These are phyloP conservation scores for Daldinia caldariorum DNA, from an alignment of 495 filamentous ascomycete species.

Conservation along the genomic window DNA sequence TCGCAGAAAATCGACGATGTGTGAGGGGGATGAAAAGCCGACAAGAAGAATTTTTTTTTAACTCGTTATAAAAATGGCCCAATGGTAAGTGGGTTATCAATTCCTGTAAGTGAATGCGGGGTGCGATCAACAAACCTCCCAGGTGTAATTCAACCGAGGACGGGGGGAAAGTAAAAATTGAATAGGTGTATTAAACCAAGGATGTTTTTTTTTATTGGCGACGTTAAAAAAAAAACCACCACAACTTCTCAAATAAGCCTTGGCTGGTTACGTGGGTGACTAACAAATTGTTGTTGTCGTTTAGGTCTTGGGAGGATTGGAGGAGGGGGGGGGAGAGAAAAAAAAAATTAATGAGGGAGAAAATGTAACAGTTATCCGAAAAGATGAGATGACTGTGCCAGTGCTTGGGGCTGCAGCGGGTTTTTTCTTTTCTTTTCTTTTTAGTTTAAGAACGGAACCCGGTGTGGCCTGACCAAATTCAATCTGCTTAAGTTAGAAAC, in stretches of 20 bases:
- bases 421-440: background rate
- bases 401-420: constrained; percentile 37
- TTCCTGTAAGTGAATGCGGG: constrained; percentile 41
- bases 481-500: constrained; percentile 31
- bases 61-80: constrained; percentile 21
- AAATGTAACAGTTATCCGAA: constrained; percentile 43
- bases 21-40: constrained; percentile 20
- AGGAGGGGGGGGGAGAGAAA: constrained; percentile 11
- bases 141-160: constrained; percentile 17
- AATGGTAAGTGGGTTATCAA: constrained; percentile 39
- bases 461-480: constrained; percentile 41
- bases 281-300: constrained; percentile 10
- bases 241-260: constrained; percentile 28
- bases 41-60: constrained; percentile 40
- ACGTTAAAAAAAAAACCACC: constrained; percentile 15
- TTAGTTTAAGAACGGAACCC: constrained; percentile 40
- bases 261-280: constrained; percentile 16
- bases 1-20: constrained; percentile 24
- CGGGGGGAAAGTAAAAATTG: background rate
- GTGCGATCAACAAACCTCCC: constrained; percentile 39
- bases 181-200: background rate
- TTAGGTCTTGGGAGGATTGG: constrained; percentile 27
- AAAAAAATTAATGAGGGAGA: constrained; percentile 35
- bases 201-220: background rate
- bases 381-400: constrained; percentile 41